These are phyloP conservation scores for Dothistroma septosporum DNA, from an alignment of 2,329 filamentous ascomycete genomes.

Conservation along the genomic window DNA sequence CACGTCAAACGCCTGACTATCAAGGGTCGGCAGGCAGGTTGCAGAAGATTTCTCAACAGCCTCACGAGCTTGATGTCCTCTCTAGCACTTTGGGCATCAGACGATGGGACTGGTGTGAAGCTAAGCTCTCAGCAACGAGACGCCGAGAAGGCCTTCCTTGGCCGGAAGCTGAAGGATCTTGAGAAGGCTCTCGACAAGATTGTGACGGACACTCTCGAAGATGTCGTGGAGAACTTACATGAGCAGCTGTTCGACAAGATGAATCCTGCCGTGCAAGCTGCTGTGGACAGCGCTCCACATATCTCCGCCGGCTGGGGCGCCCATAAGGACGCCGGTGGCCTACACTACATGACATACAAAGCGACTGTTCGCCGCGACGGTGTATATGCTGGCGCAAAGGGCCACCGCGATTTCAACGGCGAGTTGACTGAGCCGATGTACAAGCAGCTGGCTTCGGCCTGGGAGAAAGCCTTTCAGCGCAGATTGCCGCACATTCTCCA, in stretches of 20 bases:
- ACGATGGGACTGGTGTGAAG: conserved; percentile 40
- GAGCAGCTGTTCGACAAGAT: conserved; percentile 48
- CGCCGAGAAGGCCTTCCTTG: conserved; percentile 38
- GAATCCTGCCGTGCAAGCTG: conserved; percentile 38
- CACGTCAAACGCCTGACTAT: conserved; percentile 59
- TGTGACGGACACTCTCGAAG: conserved; percentile 38
- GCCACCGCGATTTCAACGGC: conserved; percentile 41
- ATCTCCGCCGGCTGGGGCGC: conserved; percentile 38
- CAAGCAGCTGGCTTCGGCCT: conserved; percentile 40
- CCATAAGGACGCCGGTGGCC: conserved; percentile 43
- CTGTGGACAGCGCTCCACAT: conserved; percentile 35
- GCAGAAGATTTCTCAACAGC: conserved; percentile 50
- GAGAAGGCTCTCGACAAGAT: conserved; percentile 42
- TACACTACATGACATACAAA: conserved; percentile 53
- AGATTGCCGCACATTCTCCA: conserved; percentile 41
- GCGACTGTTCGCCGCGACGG: conserved; percentile 53
- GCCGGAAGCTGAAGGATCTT: conserved; percentile 38
- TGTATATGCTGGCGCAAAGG: conserved; percentile 40
- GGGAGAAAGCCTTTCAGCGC: conserved; percentile 44
- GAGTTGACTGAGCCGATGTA: conserved; percentile 39
- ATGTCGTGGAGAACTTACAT: conserved; percentile 40
- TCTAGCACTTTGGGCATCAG: conserved; percentile 49
- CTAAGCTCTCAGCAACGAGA: conserved; percentile 41
- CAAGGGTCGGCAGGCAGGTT: conserved; percentile 43
- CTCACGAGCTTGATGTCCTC: conserved; percentile 52